phyloP scores from a whole-genome alignment of 2,329 filamentous ascomycete genomes.

The Sclerotinia subarctica region DNA sequence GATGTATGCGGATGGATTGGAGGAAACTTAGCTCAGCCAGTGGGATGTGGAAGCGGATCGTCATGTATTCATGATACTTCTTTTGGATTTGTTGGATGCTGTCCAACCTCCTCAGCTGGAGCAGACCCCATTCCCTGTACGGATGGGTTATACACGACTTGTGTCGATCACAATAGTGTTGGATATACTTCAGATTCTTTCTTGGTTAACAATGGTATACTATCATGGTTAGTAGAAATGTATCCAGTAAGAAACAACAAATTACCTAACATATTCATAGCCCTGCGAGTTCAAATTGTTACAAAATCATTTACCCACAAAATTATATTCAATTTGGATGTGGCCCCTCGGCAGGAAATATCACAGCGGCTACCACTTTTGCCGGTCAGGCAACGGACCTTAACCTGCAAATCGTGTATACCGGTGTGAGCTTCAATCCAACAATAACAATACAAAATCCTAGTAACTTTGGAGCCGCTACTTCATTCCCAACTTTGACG shows the following conservation, averaged over 20 bases:
- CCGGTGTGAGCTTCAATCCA: slow-evolving; percentile 30
- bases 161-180: slow-evolving; percentile 33
- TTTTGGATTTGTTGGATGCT: slow-evolving; percentile 34
- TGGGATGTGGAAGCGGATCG: slow-evolving; percentile 32
- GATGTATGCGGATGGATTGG: slow-evolving; percentile 37
- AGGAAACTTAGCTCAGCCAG: slow-evolving; percentile 28
- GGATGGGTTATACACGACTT: slow-evolving; percentile 36
- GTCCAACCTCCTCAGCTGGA: slow-evolving; percentile 28
- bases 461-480: slow-evolving; percentile 15
- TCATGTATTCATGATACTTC: slow-evolving; percentile 36
- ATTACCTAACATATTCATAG: slow-evolving; percentile 28
- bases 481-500: slow-evolving; percentile 15
- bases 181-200: slow-evolving; percentile 29
- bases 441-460: slow-evolving; percentile 18
- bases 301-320: slow-evolving; percentile 34
- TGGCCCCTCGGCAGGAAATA: slow-evolving; percentile 30
- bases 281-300: slow-evolving; percentile 29
- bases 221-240: slow-evolving; percentile 32
- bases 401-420: slow-evolving; percentile 34
- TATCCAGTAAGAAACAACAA: neutral
- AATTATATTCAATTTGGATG: slow-evolving; percentile 35
- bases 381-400: slow-evolving; percentile 32
- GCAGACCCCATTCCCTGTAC: slow-evolving; percentile 31
- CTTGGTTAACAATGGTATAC: slow-evolving; percentile 33
- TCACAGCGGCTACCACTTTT: slow-evolving; percentile 32